These are phyloP conservation scores for Cladosporium sp. DNA, from an alignment of 2,329 filamentous ascomycete genomes.

Conservation along the genomic window DNA sequence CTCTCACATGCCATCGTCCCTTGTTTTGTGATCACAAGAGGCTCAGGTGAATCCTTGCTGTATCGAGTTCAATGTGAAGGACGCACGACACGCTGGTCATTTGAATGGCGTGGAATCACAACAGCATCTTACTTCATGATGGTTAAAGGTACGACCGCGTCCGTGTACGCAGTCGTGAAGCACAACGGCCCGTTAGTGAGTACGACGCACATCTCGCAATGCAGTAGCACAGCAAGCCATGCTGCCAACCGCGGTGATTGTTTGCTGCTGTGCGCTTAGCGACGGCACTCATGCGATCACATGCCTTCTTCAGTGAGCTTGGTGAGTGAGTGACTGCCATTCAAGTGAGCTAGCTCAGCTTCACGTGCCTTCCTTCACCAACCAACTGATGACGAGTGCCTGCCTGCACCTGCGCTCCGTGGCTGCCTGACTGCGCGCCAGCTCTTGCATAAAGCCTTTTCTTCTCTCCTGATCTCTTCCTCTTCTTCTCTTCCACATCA, in stretches of 20 bases:
- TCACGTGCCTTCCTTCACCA: background rate
- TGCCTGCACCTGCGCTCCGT: background rate
- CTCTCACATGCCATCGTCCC: background rate
- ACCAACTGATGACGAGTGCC: background rate
- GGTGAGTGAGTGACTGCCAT: background rate
- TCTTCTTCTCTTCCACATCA: slow-evolving; percentile 16
- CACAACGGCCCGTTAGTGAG: background rate
- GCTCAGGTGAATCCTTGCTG: background rate
- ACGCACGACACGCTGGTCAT: background rate
- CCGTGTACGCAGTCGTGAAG: background rate
- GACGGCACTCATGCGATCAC: background rate
- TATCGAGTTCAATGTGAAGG: background rate
- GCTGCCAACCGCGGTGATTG: background rate
- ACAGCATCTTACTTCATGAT: background rate
- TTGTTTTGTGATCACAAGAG: background rate
- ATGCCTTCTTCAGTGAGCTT: background rate
- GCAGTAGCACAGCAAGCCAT: background rate
- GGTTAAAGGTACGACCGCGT: background rate
- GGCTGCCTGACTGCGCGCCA: background rate
- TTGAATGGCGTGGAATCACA: background rate
- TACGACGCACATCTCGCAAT: background rate
- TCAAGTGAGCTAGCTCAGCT: background rate
- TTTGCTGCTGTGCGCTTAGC: background rate
- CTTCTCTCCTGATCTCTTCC: slow-evolving; percentile 12
- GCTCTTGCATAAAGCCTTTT: slow-evolving; percentile 4